Evolutionary conservation across 306 rosid species (phyloP).

Genomic region (Echinosophora koreensis): DNA sequence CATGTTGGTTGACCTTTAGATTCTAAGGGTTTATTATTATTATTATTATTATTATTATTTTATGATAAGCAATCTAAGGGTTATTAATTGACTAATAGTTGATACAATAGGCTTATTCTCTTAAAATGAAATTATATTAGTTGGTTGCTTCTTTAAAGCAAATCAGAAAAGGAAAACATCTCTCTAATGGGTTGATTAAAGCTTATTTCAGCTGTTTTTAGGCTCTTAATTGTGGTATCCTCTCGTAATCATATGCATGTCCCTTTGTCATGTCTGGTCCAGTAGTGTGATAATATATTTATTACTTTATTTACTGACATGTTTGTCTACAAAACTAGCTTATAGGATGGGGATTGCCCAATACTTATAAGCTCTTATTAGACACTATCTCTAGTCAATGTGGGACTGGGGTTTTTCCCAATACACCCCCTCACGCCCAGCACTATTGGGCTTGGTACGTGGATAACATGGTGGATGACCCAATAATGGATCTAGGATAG

Average conservation of each 20-base stretch:
- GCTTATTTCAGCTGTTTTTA: neutral
- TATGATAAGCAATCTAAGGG: neutral
- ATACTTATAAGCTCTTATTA: no score
- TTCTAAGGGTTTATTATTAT: neutral
- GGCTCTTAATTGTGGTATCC: neutral
- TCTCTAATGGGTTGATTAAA: neutral
- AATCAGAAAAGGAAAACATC: neutral
- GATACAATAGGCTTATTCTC: conserved; percentile 13
- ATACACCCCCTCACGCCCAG: no score
- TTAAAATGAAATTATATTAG: conserved; percentile 16
- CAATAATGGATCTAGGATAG: neutral
- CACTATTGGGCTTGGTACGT: no score
- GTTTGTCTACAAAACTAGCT: neutral
- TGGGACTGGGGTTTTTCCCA: no score
- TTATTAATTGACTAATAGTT: neutral
- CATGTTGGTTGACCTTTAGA: conserved; percentile 7
- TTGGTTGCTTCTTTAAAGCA: conserved; percentile 19
- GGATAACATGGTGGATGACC: no score
- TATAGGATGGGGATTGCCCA: no score
- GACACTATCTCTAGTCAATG: no score
- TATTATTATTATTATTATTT: no score
- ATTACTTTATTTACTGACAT: no score
- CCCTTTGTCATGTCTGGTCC: conserved; percentile 22
- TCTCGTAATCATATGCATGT: conserved; percentile 10
- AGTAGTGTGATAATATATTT: neutral